Conservation (phyloP, 495 filamentous ascomycete species). For the Thermochaetoides thermophila region DNA sequence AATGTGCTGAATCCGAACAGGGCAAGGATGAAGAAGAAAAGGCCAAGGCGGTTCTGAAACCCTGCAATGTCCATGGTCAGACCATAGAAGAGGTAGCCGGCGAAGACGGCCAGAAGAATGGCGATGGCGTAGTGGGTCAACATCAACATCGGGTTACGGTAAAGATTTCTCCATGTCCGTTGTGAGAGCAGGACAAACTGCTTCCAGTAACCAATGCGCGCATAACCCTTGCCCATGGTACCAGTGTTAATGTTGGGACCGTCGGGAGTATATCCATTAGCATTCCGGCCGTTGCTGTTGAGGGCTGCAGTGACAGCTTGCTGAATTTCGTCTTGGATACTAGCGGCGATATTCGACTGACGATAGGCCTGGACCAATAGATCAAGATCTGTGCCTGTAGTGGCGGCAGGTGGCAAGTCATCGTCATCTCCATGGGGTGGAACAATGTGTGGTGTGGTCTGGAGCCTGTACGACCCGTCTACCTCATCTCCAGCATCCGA, state of each 20-base stretch:
- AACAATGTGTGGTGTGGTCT: conserved; percentile 41
- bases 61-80: conserved; percentile 89
- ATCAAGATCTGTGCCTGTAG: conserved; percentile 65
- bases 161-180: conserved; percentile 93
- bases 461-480: conserved; percentile 48
- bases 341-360: conserved; percentile 60
- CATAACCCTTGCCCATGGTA: conserved; percentile 62
- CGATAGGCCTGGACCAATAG: conserved; percentile 59
- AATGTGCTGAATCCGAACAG: conserved; percentile 95
- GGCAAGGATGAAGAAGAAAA: conserved; percentile 95
- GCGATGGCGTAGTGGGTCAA: conserved; percentile 98
- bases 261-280: conserved; percentile 42
- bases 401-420: conserved; percentile 56
- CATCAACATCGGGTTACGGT: conserved; percentile 97
- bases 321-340: conserved; percentile 69
- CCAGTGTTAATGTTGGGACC: conserved; percentile 24
- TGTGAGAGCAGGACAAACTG: conserved; percentile 84
- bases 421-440: conserved; percentile 53
- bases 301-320: conserved; percentile 42
- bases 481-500: conserved; percentile 45
- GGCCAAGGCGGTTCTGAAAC: conserved; percentile 95
- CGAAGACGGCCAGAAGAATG: conserved; percentile 84
- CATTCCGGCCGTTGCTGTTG: conserved; percentile 50
- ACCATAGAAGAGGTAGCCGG: conserved; percentile 92
- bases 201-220: conserved; percentile 56